phyloP scores from a whole-genome alignment of 2,329 filamentous ascomycete genomes.

The Colletotrichum horii region DNA sequence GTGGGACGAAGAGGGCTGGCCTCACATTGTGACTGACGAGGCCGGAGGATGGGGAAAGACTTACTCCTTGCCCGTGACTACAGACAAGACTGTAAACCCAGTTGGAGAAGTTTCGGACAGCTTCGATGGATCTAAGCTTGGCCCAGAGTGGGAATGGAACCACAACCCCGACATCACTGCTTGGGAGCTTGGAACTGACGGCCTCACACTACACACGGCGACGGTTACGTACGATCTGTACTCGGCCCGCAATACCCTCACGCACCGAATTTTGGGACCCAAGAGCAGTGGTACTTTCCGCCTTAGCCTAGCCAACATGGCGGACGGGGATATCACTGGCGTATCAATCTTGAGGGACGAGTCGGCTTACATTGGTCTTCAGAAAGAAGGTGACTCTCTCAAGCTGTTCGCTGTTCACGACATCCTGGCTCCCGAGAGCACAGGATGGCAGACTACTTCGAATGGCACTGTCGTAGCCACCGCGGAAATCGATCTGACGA shows the following conservation, averaged over 20 bases:
- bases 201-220: slow-evolving; percentile 49
- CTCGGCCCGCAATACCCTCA: slow-evolving; percentile 48
- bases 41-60: slow-evolving; percentile 48
- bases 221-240: slow-evolving; percentile 56
- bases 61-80: slow-evolving; percentile 37
- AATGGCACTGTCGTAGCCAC: slow-evolving; percentile 30
- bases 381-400: slow-evolving; percentile 24
- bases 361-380: slow-evolving; percentile 57
- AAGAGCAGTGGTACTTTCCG: slow-evolving; percentile 51
- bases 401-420: slow-evolving; percentile 33
- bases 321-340: slow-evolving; percentile 55
- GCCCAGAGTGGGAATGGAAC: slow-evolving; percentile 63
- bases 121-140: slow-evolving; percentile 38
- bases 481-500: not conserved
- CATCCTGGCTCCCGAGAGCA: slow-evolving; percentile 30
- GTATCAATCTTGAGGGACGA: slow-evolving; percentile 57
- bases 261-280: slow-evolving; percentile 51
- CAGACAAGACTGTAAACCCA: not conserved
- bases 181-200: slow-evolving; percentile 43
- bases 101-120: slow-evolving; percentile 9
- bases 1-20: slow-evolving; percentile 52
- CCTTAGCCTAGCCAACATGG: slow-evolving; percentile 52
- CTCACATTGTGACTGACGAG: slow-evolving; percentile 39
- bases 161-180: slow-evolving; percentile 60
- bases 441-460: slow-evolving; percentile 33